phyloP scores from a whole-genome alignment of 768 basidiomycete genomes.

The Pleurotus sapidus region DNA sequence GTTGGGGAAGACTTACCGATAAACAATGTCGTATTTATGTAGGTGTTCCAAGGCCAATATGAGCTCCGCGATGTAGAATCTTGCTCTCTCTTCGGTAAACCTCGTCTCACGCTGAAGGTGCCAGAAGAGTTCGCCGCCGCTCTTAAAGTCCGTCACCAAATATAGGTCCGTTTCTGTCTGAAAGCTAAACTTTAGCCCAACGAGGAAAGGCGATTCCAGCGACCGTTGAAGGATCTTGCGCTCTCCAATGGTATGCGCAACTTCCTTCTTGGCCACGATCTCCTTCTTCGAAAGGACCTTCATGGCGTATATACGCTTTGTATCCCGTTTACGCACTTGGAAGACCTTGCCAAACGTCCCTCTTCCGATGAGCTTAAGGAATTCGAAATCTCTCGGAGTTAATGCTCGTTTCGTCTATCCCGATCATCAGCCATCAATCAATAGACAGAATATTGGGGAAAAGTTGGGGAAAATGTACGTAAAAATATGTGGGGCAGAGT shows the following conservation, averaged over 20 bases:
- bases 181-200: constrained; percentile 97
- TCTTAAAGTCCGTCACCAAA: constrained; percentile 98
- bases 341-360: constrained; percentile 99
- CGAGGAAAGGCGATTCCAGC: constrained; percentile 92
- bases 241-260: constrained; percentile 98
- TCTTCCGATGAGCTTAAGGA: constrained; percentile 96
- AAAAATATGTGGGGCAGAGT: constrained; percentile 11
- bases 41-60: constrained; percentile 94
- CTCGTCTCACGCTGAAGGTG: constrained; percentile 95
- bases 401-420: constrained; percentile 77
- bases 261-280: constrained; percentile 98
- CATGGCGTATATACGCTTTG: constrained; percentile 99
- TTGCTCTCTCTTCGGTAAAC: constrained; percentile 89
- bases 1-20: constrained; percentile 52
- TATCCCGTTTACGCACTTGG: constrained; percentile 98
- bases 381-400: constrained; percentile 96
- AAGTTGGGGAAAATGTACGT: constrained; percentile 2
- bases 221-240: constrained; percentile 97
- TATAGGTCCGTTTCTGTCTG: constrained; percentile 95
- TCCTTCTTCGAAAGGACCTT: constrained; percentile 99
- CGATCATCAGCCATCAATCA: constrained; percentile 3
- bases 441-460: constrained; percentile 7
- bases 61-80: constrained; percentile 96
- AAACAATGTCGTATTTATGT: constrained; percentile 96
- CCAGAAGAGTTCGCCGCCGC: constrained; percentile 98